Conservation (phyloP, 192 early-diverging fungal genomes). For the Backusella westeae region DNA sequence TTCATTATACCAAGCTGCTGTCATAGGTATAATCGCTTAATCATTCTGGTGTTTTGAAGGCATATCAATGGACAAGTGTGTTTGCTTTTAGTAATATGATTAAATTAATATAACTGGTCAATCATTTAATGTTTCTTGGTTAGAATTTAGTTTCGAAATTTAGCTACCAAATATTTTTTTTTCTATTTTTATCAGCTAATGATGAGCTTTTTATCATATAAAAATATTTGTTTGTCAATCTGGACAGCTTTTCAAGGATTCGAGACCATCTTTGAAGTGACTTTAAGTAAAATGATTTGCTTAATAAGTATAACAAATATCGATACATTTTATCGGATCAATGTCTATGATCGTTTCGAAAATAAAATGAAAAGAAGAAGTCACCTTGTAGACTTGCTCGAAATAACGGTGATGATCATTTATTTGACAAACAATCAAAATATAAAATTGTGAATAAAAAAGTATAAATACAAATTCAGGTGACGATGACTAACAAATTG, state of each 20-base stretch:
- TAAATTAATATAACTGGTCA: neutral
- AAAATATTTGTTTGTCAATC: neutral
- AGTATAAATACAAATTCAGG: neutral
- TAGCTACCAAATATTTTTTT: neutral
- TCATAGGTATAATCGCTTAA: neutral
- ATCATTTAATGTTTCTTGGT: neutral
- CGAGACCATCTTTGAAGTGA: neutral
- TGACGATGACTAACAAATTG: neutral
- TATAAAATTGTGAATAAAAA: neutral
- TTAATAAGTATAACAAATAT: neutral
- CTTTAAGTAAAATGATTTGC: neutral
- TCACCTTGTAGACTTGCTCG: neutral
- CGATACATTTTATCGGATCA: neutral
- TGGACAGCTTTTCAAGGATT: neutral
- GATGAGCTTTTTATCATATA: neutral
- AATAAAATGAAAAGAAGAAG: neutral
- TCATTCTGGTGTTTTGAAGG: neutral
- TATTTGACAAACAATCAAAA: constrained; percentile 5
- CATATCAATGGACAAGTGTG: neutral
- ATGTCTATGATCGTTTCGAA: neutral
- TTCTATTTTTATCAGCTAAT: constrained; percentile 1
- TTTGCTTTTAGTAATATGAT: neutral
- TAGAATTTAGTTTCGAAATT: neutral
- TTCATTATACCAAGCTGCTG: neutral
- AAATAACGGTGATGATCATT: neutral